Base-by-base conservation (phyloP, 1,284 basidiomycete genomes). In the Spongispora temasekensis region DNA sequence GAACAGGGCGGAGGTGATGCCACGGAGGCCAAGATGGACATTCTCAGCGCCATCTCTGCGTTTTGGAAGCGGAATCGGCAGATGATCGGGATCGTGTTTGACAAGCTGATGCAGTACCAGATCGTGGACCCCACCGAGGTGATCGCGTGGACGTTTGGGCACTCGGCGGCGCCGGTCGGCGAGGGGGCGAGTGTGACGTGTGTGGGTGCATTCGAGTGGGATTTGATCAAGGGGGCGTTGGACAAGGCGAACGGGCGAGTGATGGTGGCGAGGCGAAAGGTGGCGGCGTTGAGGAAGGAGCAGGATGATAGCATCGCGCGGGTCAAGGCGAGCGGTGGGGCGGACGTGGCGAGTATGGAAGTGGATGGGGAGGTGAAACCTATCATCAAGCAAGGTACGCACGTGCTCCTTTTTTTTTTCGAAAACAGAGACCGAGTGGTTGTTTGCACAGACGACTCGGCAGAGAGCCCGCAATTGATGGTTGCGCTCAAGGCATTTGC, bases 81-180 rank as follows among this genome's bases (percentile, higher is more conserved):
- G 70, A 93, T 95, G 87, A 81, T 95, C 44, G 81, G 84, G 23
- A 94, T 99, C 69, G 95, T 98, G 6, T 89, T 97, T 64, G 97
- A 98, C 81, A 99, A 99, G 79, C 81, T 98, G 63, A 91, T 99
- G 84, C 97, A 99, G 76, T 99, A 99, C 76, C 93, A 97, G 70
- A 93, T 99, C 60, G 90, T 99, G 31, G 95, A 98, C 70, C 94
- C 96, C 0, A 86, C 89, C 17, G 96, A 99, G 70, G 91, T 98
- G 19, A 89, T 98, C 56, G 79, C 79, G 5, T 98, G 94, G 88
- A 85, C 91, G 19, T 98, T 99, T 74, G 73, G 78, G 52, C 80
- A 83, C 63, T 81, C 79, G 46, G 77, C 67, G 5, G 23, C 58
- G 70, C 15, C 53, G 66, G 71, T 48, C 63, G 71, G 67, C 65